A percentile compares a stretch with the other conserved stretches of the same genome.
Conservation (phyloP, 2,329 filamentous ascomycete species). For the Alternaria gaisen region DNA sequence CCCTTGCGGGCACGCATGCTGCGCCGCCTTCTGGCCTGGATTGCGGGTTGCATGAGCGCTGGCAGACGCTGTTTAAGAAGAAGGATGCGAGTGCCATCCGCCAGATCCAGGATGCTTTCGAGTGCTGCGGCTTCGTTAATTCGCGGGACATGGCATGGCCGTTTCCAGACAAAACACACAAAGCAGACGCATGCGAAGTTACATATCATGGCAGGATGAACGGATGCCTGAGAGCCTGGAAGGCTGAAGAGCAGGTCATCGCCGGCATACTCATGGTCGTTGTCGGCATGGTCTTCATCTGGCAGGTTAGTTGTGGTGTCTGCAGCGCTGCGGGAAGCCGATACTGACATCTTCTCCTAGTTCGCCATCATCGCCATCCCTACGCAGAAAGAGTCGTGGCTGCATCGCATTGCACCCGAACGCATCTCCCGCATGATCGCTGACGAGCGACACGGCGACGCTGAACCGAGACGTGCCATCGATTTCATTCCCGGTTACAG, state of each 20-base stretch:
- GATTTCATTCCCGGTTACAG: constrained; percentile 42
- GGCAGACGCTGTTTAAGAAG: constrained; percentile 62
- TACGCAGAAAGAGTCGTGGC: constrained; percentile 43
- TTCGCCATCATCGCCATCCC: constrained; percentile 43
- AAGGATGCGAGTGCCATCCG: constrained; percentile 64
- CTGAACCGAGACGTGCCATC: constrained; percentile 35
- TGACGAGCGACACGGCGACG: constrained; percentile 37
- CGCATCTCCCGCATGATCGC: constrained; percentile 45
- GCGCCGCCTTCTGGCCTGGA: constrained; percentile 50
- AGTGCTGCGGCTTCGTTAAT: constrained; percentile 72
- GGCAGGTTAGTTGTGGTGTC: constrained; percentile 34
- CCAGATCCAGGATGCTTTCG: constrained; percentile 70
- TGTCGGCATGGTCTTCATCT: constrained; percentile 45
- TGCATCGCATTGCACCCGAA: constrained; percentile 42
- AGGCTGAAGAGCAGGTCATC: constrained; percentile 61
- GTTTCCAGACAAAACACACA: constrained; percentile 56
- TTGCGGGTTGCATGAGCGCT: constrained; percentile 67
- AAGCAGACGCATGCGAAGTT: constrained; percentile 55
- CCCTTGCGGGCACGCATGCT: constrained; percentile 56
- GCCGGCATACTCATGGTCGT: constrained; percentile 66
- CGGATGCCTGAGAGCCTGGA: constrained; percentile 66
- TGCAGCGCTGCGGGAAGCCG: too few relatives aligned
- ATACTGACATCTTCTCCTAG: constrained; percentile 23
- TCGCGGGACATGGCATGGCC: constrained; percentile 70
- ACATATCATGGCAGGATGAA: constrained; percentile 55